Conservation (phyloP, 495 filamentous ascomycete genomes). For the Daldinia grandis region DNA sequence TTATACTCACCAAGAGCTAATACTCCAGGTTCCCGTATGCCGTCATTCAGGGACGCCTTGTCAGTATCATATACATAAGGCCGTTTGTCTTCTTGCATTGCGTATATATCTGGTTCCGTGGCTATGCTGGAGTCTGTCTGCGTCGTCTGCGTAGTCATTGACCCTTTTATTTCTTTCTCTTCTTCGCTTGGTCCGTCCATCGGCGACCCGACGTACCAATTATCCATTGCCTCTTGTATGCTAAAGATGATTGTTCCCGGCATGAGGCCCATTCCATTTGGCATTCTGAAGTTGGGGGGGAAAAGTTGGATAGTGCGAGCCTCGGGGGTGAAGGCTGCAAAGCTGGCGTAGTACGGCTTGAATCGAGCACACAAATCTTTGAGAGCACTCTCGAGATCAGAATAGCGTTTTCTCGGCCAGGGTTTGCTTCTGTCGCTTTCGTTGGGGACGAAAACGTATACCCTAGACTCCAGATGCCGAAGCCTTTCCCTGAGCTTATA, state of each 20-base stretch:
- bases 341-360: constrained; percentile 36
- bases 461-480: constrained; percentile 8
- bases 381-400: constrained; percentile 36
- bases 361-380: constrained; percentile 33
- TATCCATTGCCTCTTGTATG: constrained; percentile 24
- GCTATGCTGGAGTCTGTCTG: neutral
- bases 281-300: constrained; percentile 13
- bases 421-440: constrained; percentile 12
- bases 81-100: neutral
- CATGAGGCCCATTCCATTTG: neutral
- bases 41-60: neutral
- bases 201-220: constrained; percentile 3
- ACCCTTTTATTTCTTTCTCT: neutral
- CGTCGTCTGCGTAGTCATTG: neutral
- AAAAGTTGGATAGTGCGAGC: constrained; percentile 36
- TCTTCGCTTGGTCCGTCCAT: neutral
- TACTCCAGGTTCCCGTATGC: constrained; percentile 1
- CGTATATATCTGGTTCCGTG: neutral
- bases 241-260: constrained; percentile 18
- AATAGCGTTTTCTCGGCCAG: constrained; percentile 37
- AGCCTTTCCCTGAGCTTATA: constrained; percentile 14
- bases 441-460: constrained; percentile 25
- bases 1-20: neutral
- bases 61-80: neutral
- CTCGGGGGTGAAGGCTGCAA: constrained; percentile 31